Conservation (phyloP, 192 early-diverging fungal genomes). For the Geranomyces michiganensis region DNA sequence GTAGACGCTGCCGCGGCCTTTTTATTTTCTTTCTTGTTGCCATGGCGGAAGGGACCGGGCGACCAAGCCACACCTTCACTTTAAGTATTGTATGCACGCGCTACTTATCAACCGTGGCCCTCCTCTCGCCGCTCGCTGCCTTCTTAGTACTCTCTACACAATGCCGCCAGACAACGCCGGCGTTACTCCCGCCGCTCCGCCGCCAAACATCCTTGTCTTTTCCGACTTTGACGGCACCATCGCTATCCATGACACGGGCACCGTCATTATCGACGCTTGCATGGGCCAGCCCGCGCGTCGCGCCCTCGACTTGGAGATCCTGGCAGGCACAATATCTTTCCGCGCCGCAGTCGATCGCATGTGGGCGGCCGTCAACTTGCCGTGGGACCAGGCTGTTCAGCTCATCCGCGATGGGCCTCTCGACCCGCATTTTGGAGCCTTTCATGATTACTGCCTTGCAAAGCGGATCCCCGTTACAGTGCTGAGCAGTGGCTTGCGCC, state of each 20-base stretch:
- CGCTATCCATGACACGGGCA: slow-evolving; percentile 48
- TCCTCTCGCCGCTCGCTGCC: no score
- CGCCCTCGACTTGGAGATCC: slow-evolving; percentile 39
- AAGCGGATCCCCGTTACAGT: slow-evolving; percentile 65
- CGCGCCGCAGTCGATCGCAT: slow-evolving; percentile 53
- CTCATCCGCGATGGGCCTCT: slow-evolving; percentile 22
- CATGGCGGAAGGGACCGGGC: no score
- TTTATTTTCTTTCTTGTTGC: no score
- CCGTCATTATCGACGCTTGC: slow-evolving; percentile 45
- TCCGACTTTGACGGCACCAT: slow-evolving; percentile 52
- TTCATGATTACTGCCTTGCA: slow-evolving; percentile 54
- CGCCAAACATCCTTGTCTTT: slow-evolving; percentile 42
- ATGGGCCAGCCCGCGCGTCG: slow-evolving; percentile 38
- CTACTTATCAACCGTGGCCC: no score
- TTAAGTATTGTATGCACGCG: no score
- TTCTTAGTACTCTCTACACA: no score
- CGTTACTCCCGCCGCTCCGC: no score
- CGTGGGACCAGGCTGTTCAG: slow-evolving; percentile 49
- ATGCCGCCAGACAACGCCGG: no score
- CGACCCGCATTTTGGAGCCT: slow-evolving; percentile 63
- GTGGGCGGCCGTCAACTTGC: slow-evolving; percentile 52
- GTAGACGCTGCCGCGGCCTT: no score
- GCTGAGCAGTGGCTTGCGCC: slow-evolving; percentile 49
- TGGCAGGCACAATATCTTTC: slow-evolving; percentile 44
- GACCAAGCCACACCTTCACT: no score